A percentile compares a stretch with the other conserved stretches of the same genome.
These are phyloP conservation scores for Myriosclerotinia scirpicola DNA, from an alignment of 2,329 filamentous ascomycete genomes.

Conservation along the genomic window DNA sequence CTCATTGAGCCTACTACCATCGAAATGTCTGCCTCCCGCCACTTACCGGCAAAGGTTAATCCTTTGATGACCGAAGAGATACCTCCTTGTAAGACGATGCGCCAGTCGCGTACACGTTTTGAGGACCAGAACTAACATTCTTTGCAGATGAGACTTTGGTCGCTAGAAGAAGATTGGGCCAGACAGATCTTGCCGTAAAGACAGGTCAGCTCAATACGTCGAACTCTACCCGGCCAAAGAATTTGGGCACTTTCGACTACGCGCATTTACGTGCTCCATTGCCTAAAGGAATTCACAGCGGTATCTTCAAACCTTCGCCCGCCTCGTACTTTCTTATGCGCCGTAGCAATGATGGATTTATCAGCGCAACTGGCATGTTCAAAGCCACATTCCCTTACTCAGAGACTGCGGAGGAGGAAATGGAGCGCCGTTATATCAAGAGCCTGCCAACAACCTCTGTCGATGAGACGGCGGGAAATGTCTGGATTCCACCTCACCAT, in stretches of 20 bases:
- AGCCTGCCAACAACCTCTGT: constrained; percentile 74
- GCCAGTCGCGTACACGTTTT: constrained; percentile 22
- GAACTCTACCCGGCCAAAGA: constrained; percentile 69
- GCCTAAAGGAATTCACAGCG: constrained; percentile 86
- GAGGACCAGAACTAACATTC: constrained; percentile 28
- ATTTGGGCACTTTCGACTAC: constrained; percentile 88
- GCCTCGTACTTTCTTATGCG: constrained; percentile 97
- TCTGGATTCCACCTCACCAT: constrained; percentile 86
- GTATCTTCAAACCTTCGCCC: constrained; percentile 83
- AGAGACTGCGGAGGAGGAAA: constrained; percentile 68
- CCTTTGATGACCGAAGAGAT: constrained; percentile 64
- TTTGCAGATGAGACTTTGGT: constrained; percentile 47
- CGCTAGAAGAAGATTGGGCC: constrained; percentile 81
- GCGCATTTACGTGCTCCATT: constrained; percentile 90
- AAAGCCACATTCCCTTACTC: constrained; percentile 85
- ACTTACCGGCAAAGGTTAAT: constrained; percentile 62
- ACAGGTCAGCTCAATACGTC: constrained; percentile 69
- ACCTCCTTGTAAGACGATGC: constrained; percentile 58
- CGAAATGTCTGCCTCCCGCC: constrained; percentile 34
- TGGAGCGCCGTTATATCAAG: constrained; percentile 83
- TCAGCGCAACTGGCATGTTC: constrained; percentile 89
- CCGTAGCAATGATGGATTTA: constrained; percentile 78
- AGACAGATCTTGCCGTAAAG: constrained; percentile 86
- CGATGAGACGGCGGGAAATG: constrained; percentile 93
- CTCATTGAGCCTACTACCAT: constrained; percentile 10